Conservation (phyloP, 345 rosid genomes). For the Zanthoxylum bungeanum region DNA sequence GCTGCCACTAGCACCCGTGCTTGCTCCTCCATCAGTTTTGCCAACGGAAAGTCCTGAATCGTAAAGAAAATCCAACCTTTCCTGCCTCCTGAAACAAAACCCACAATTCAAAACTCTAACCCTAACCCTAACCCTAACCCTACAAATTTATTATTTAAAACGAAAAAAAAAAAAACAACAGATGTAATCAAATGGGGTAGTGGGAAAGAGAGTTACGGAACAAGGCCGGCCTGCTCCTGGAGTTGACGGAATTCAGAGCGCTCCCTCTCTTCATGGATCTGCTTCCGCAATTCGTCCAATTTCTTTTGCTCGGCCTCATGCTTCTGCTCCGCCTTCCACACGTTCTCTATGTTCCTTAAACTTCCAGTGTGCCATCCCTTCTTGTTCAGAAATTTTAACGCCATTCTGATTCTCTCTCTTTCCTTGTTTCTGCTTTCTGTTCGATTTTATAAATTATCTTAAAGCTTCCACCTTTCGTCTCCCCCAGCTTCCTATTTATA, state of each 20-base stretch:
- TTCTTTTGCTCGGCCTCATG: slow-evolving; percentile 94
- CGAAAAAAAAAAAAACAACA: not conserved
- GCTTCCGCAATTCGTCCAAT: slow-evolving; percentile 91
- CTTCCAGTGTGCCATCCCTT: slow-evolving; percentile 99
- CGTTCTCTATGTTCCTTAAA: slow-evolving; percentile 90
- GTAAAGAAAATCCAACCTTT: slow-evolving; percentile 90
- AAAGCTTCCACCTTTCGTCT: too few species aligned
- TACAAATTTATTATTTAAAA: too few species aligned
- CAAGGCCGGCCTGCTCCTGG: slow-evolving; percentile 89
- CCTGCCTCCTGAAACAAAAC: slow-evolving; percentile 61
- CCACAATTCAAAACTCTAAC: slow-evolving; percentile 11
- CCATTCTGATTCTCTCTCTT: slow-evolving; percentile 41
- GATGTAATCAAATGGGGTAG: not conserved
- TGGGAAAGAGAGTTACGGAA: slow-evolving; percentile 51
- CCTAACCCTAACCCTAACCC: slow-evolving; percentile 2
- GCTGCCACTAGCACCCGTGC: slow-evolving; percentile 4
- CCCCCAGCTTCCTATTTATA: too few species aligned
- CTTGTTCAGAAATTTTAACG: slow-evolving; percentile 96
- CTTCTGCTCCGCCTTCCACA: slow-evolving; percentile 99
- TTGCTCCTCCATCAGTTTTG: slow-evolving; percentile 40
- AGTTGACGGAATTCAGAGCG: slow-evolving; percentile 87
- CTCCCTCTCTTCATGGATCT: slow-evolving; percentile 87
- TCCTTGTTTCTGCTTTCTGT: too few species aligned
- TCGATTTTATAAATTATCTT: too few species aligned
- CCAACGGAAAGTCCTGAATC: slow-evolving; percentile 94